Conservation (phyloP, 768 basidiomycete genomes). For the Pisolithus sp. region DNA sequence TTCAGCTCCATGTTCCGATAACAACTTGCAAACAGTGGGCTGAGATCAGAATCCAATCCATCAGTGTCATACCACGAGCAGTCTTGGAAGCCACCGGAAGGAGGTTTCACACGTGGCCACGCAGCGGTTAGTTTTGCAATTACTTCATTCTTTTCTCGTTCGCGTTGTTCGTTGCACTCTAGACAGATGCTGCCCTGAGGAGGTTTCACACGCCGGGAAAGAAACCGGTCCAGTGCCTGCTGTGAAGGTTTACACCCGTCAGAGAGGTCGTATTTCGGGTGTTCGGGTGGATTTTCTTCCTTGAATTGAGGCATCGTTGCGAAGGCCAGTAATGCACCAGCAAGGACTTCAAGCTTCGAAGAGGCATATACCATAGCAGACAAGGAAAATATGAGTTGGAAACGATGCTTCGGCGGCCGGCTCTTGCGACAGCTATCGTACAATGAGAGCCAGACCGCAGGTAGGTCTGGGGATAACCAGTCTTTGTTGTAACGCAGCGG, state of each 20-base stretch:
- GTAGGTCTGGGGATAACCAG: constrained; percentile 22
- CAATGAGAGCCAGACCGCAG: constrained; percentile 19
- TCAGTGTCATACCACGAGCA: constrained; percentile 2
- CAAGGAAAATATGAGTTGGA: constrained; percentile 26
- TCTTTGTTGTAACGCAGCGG: constrained; percentile 17
- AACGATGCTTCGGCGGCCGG: constrained; percentile 7
- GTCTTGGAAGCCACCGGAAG: not conserved
- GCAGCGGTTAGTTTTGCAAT: not conserved
- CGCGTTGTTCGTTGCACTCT: not conserved
- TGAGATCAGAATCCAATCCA: not conserved
- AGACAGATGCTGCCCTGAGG: too few relatives aligned
- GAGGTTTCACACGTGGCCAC: not conserved
- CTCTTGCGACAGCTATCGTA: constrained; percentile 21
- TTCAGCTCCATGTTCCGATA: constrained; percentile 11
- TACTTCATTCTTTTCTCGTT: not conserved
- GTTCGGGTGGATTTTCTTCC: constrained; percentile 10
- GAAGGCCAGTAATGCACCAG: constrained; percentile 29
- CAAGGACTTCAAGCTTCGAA: constrained; percentile 4
- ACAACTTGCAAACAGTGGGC: constrained; percentile 7
- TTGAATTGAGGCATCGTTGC: constrained; percentile 8
- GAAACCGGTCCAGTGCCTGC: not conserved
- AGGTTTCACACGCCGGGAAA: not conserved
- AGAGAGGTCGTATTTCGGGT: constrained; percentile 7
- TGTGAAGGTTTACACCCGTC: constrained; percentile 4
- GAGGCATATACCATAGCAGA: constrained; percentile 27